These are phyloP conservation scores for Komagataea norvegica DNA, from an alignment of 1,139 yeast species.

Conservation along the genomic window DNA sequence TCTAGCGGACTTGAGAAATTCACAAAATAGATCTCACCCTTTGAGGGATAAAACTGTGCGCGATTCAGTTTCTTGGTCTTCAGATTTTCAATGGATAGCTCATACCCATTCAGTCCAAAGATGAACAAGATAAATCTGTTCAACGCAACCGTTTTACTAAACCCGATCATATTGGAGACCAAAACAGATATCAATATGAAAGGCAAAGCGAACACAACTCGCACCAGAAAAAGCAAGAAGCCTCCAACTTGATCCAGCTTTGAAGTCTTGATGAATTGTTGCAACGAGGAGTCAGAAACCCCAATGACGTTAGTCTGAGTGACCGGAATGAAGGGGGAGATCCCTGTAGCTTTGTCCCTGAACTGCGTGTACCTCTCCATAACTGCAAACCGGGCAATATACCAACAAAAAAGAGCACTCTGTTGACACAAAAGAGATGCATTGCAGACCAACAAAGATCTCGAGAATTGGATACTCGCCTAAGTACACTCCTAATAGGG, in stretches of 20 bases:
- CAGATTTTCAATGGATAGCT: slow-evolving; percentile 18
- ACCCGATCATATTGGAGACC: slow-evolving; percentile 6
- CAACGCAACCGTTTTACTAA: background rate
- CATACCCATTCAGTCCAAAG: slow-evolving; percentile 14
- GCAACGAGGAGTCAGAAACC: slow-evolving; percentile 19
- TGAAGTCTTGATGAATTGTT: slow-evolving; percentile 19
- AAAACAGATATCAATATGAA: slow-evolving; percentile 25
- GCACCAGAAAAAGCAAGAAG: slow-evolving; percentile 4
- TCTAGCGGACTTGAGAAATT: slow-evolving; percentile 59
- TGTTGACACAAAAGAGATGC: background rate
- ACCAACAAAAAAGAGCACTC: background rate
- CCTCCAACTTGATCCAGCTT: slow-evolving; percentile 21
- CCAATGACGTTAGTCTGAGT: slow-evolving; percentile 12
- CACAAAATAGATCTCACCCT: slow-evolving; percentile 42
- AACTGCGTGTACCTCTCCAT: slow-evolving; percentile 76
- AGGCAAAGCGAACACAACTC: slow-evolving; percentile 27
- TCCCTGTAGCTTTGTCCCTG: slow-evolving; percentile 82
- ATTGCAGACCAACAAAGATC: no score
- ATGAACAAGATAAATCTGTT: slow-evolving; percentile 11
- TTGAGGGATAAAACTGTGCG: slow-evolving; percentile 36
- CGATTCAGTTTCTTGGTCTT: slow-evolving; percentile 22
- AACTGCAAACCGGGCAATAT: background rate
- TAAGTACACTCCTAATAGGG: no score
- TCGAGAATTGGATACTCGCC: no score
- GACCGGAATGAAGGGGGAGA: slow-evolving; percentile 66